phyloP scores from a whole-genome alignment of 2,329 filamentous ascomycete genomes.

The Pochonia chlamydosporia region DNA sequence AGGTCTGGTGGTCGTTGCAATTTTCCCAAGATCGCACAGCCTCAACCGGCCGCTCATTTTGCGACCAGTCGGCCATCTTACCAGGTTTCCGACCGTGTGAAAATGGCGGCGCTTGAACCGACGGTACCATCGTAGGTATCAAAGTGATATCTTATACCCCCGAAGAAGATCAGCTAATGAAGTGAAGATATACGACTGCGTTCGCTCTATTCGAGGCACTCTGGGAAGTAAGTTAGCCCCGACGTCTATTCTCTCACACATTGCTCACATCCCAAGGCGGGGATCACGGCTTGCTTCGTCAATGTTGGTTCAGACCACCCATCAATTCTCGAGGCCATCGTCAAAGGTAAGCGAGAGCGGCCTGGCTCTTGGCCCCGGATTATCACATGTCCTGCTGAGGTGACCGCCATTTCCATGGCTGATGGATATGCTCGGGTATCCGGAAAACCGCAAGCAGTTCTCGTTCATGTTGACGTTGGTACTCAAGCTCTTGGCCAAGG shows the following conservation, averaged over 20 bases:
- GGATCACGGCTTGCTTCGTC: neutral
- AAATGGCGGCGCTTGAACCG: neutral
- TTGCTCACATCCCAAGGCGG: neutral
- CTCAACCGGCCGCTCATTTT: neutral
- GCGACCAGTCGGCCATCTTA: neutral
- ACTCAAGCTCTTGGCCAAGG: slow-evolving; percentile 74
- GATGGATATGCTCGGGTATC: slow-evolving; percentile 72
- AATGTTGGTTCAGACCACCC: slow-evolving; percentile 1
- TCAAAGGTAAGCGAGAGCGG: neutral
- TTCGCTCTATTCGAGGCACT: slow-evolving; percentile 1
- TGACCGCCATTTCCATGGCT: slow-evolving; percentile 55
- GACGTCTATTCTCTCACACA: neutral
- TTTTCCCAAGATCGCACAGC: too few species aligned
- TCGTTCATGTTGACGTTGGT: slow-evolving; percentile 77
- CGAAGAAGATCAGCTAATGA: too few species aligned
- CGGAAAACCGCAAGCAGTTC: slow-evolving; percentile 67
- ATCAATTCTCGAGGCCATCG: neutral
- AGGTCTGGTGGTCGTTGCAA: neutral
- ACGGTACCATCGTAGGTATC: neutral
- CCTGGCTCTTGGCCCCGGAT: neutral
- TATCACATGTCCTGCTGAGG: neutral
- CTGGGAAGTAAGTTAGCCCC: neutral
- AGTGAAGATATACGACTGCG: neutral
- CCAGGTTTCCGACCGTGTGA: neutral
- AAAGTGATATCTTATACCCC: neutral